phyloP scores from a whole-genome alignment of 495 filamentous ascomycete species.

The Aspergillus taichungensis region DNA sequence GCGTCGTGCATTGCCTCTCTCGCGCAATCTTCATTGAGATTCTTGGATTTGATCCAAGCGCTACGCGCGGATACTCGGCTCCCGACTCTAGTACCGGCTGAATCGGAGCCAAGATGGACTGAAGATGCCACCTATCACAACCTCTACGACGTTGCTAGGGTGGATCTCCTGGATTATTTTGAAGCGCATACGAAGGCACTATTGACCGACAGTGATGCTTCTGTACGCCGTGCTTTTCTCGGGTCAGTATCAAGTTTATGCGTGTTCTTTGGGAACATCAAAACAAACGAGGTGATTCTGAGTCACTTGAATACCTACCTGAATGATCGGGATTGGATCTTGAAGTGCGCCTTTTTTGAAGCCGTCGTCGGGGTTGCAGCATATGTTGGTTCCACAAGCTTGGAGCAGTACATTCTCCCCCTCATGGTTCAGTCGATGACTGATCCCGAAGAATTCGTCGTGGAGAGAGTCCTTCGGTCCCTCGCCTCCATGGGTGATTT shows the following conservation, averaged over 20 bases:
- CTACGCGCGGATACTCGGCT: constrained; percentile 77
- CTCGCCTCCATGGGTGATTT: constrained; percentile 84
- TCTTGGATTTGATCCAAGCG: constrained; percentile 85
- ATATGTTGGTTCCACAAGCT: constrained; percentile 74
- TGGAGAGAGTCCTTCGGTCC: constrained; percentile 81
- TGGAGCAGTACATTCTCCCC: constrained; percentile 94
- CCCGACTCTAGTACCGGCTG: constrained; percentile 66
- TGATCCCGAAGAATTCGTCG: constrained; percentile 90
- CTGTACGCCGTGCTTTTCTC: constrained; percentile 91
- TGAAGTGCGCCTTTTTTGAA: constrained; percentile 95
- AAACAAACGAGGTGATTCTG: constrained; percentile 87
- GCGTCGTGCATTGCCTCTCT: constrained; percentile 86
- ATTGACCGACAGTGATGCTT: constrained; percentile 75
- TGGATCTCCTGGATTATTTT: constrained; percentile 70
- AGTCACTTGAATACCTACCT: constrained; percentile 97
- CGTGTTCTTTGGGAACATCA: constrained; percentile 84
- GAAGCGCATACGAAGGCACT: constrained; percentile 81
- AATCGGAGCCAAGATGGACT: constrained; percentile 42
- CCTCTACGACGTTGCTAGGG: constrained; percentile 72
- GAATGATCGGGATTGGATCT: constrained; percentile 91
- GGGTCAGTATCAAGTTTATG: constrained; percentile 87
- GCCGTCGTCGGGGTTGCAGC: constrained; percentile 88
- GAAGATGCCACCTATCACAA: constrained; percentile 73
- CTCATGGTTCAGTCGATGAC: constrained; percentile 96
- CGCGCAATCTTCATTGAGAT: constrained; percentile 77